These are phyloP conservation scores for Escovopsis sp. DNA, from an alignment of 2,329 filamentous ascomycete species.

Conservation along the genomic window DNA sequence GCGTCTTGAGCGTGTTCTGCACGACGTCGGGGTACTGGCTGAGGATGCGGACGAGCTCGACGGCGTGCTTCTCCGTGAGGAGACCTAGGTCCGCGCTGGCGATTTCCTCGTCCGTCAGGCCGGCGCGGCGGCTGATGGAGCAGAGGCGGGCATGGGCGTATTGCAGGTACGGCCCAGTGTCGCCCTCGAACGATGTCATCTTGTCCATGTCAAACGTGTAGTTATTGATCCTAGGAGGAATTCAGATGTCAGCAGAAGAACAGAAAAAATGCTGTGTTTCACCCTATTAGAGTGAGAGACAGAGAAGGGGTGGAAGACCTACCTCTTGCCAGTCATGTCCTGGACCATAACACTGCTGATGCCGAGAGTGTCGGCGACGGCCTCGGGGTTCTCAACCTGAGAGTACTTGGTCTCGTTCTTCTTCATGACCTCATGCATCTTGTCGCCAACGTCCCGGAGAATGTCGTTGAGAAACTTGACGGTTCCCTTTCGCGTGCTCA, in stretches of 20 bases:
- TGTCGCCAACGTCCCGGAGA: conserved; percentile 57
- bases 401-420: conserved; percentile 82
- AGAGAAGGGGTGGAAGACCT: neutral
- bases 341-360: conserved; percentile 96
- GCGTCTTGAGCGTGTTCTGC: conserved; percentile 67
- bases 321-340: conserved; percentile 92
- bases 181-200: conserved; percentile 74
- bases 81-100: conserved; percentile 48
- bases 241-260: neutral
- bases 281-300: too few relatives aligned
- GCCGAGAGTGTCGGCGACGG: conserved; percentile 73
- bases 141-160: conserved; percentile 63
- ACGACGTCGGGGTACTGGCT: conserved; percentile 76
- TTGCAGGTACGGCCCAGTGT: conserved; percentile 74
- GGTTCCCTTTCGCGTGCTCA: conserved; percentile 56
- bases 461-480: conserved; percentile 49
- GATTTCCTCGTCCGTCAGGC: conserved; percentile 40
- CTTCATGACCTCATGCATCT: conserved; percentile 96
- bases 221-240: conserved; percentile 38
- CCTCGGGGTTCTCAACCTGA: conserved; percentile 70
- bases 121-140: conserved; percentile 44
- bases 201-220: conserved; percentile 64
- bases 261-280: neutral
- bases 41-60: conserved; percentile 60
- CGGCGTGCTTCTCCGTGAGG: conserved; percentile 55